These are phyloP conservation scores for Diospyros kaki DNA, from an alignment of 148 eudicot genomes.

Conservation along the genomic window DNA sequence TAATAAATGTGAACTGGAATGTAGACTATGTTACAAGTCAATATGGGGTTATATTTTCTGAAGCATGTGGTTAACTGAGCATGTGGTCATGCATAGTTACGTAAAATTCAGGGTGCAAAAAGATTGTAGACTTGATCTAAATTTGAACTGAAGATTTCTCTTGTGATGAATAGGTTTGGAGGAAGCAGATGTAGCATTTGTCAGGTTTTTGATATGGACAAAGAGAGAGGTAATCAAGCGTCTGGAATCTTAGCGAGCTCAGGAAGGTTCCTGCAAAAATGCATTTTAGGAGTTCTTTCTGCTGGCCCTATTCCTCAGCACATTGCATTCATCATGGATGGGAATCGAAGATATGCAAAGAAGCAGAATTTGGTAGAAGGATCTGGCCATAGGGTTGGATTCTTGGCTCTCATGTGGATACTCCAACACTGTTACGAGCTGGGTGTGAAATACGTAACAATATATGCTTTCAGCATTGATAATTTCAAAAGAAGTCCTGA, in stretches of 20 bases:
- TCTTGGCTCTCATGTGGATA: conserved; percentile 42
- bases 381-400: conserved; percentile 50
- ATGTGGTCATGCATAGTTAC: not conserved
- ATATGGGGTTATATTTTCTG: not conserved
- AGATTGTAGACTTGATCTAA: no score
- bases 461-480: conserved; percentile 72
- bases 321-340: conserved; percentile 74
- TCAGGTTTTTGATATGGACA: conserved; percentile 16
- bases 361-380: conserved; percentile 47
- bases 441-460: conserved; percentile 49
- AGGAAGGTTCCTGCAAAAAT: conserved; percentile 28
- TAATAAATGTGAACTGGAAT: no score
- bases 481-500: conserved; percentile 62
- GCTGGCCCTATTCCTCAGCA: conserved; percentile 55
- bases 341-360: conserved; percentile 67
- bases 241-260: conserved; percentile 14
- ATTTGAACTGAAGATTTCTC: not conserved
- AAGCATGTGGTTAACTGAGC: not conserved
- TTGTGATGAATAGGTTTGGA: conserved; percentile 8
- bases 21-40: not conserved
- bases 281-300: conserved; percentile 41
- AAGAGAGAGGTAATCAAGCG: conserved; percentile 2
- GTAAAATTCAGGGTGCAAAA: not conserved
- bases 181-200: not conserved
- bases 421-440: conserved; percentile 57